Conservation (phyloP, 1,284 basidiomycete species). For the Cutaneotrichosporon arboriforme region DNA sequence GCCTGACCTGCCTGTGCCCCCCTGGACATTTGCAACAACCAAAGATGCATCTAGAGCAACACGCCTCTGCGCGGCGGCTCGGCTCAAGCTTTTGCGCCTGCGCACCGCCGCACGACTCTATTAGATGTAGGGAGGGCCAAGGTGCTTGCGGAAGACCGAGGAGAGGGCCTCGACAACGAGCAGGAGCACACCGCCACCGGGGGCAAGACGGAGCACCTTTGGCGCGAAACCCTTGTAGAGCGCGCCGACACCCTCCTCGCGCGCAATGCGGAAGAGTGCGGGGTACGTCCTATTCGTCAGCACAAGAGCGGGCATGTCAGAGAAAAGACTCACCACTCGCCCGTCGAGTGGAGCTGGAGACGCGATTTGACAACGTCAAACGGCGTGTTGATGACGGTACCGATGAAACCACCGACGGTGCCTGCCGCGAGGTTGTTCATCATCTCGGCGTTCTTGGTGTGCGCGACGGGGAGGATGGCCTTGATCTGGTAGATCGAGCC, state of each 20-base stretch:
- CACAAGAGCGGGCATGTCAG: neutral
- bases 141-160: slow-evolving; percentile 34
- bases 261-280: slow-evolving; percentile 66
- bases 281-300: slow-evolving; percentile 40
- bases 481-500: slow-evolving; percentile 82
- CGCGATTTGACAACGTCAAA: slow-evolving; percentile 89
- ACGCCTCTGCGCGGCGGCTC: no score
- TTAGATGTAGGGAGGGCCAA: slow-evolving; percentile 43
- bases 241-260: slow-evolving; percentile 82
- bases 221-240: slow-evolving; percentile 84
- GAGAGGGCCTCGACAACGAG: slow-evolving; percentile 53
- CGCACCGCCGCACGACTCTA: neutral
- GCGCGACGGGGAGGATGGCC: slow-evolving; percentile 71
- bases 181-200: slow-evolving; percentile 89
- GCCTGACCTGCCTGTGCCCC: no score
- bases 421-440: slow-evolving; percentile 92
- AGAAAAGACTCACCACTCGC: slow-evolving; percentile 52
- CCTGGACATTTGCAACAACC: no score
- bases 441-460: slow-evolving; percentile 67
- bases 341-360: slow-evolving; percentile 83
- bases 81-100: no score
- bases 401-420: slow-evolving; percentile 81
- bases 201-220: slow-evolving; percentile 78
- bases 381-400: slow-evolving; percentile 55
- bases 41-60: no score